Evolutionary conservation across 768 basidiomycete genomes (phyloP).

Genomic region (Gelatoporia subvermispora): DNA sequence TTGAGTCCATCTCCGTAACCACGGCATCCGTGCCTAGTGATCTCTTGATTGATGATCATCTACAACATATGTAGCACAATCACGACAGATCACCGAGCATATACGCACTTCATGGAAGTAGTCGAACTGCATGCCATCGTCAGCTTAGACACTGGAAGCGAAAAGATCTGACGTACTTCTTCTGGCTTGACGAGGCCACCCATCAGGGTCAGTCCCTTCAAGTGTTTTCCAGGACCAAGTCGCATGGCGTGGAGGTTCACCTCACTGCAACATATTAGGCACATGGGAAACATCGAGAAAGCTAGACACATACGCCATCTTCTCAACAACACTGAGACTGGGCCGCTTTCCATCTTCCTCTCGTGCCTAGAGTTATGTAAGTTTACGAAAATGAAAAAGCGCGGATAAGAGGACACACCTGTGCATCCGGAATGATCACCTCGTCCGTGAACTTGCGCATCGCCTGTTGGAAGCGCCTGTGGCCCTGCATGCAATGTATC

Average conservation of each 20-base stretch:
- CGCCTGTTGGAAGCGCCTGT: conserved; percentile 54
- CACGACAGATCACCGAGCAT: not conserved
- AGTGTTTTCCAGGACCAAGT: conserved; percentile 85
- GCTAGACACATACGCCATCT: conserved; percentile 59
- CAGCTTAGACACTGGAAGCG: not conserved
- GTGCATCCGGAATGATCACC: conserved; percentile 46
- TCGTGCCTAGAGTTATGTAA: conserved; percentile 37
- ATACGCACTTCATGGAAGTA: conserved; percentile 76
- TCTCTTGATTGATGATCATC: conserved; percentile 77
- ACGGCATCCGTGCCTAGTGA: conserved; percentile 60
- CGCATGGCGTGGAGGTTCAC: conserved; percentile 84
- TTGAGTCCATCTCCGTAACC: conserved; percentile 81
- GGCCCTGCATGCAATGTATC: conserved; percentile 38
- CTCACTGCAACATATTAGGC: conserved; percentile 33
- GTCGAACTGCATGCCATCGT: conserved; percentile 47
- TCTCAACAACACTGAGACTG: conserved; percentile 68
- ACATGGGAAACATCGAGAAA: not conserved
- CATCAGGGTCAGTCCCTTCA: conserved; percentile 74
- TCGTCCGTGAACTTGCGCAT: conserved; percentile 67
- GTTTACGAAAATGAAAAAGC: not conserved
- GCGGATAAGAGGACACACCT: conserved; percentile 12
- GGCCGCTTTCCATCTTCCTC: conserved; percentile 92
- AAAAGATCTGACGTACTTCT: conserved; percentile 37
- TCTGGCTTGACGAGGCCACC: conserved; percentile 73
- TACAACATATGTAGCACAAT: conserved; percentile 20